Evolutionary conservation across 805 yeast genomes (phyloP), one percentile per base, ranked within the genome.

Genomic region (Henningerozyma blattae): DNA sequence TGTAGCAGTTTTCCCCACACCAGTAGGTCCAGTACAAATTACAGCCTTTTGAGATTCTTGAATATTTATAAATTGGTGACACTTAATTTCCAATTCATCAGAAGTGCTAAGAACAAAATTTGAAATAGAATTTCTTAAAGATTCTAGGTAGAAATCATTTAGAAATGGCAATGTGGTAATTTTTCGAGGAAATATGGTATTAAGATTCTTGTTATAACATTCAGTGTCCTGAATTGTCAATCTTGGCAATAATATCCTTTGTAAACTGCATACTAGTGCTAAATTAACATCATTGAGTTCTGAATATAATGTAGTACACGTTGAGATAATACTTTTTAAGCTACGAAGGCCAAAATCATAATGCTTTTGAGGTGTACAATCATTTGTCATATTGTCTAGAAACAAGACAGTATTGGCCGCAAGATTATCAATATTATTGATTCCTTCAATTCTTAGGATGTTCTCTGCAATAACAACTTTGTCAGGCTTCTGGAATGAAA

Each of bases 301-400:
- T n/a, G n/a, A n/a, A n/a, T n/a, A n/a, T n/a, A n/a, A n/a, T n/a
- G n/a, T n/a, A n/a, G n/a, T n/a, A n/a, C n/a, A n/a, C n/a, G n/a
- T n/a, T n/a, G n/a, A n/a, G n/a, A n/a, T n/a, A n/a, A n/a, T n/a
- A n/a, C n/a, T n/a, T n/a, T n/a, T n/a, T n/a, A n/a, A n/a, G n/a
- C n/a, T n/a, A 38, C 97, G 65, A 28, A 89, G 58, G 0, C 96
- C 95, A 67, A 89, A 89, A 47, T 89, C 96, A 45, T 89, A 89
- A 50, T 89, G 96, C 4, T 54, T 48, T 47, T 84, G 95, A 0
- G 39, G 16, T 0, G 81, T 65, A 10, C 73, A 54, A 0, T 37
- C 32, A 0, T 13, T n/a, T 3, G 52, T 47, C n/a, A 89, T 50
- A 1, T 48, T 50, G 1, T 40, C 39, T 40, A 84, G 78, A 20